Percentiles rank a stretch among this genome's conserved stretches.
These are phyloP conservation scores for Cryphonectria radicalis DNA, from an alignment of 2,329 filamentous ascomycete species.

Conservation along the genomic window DNA sequence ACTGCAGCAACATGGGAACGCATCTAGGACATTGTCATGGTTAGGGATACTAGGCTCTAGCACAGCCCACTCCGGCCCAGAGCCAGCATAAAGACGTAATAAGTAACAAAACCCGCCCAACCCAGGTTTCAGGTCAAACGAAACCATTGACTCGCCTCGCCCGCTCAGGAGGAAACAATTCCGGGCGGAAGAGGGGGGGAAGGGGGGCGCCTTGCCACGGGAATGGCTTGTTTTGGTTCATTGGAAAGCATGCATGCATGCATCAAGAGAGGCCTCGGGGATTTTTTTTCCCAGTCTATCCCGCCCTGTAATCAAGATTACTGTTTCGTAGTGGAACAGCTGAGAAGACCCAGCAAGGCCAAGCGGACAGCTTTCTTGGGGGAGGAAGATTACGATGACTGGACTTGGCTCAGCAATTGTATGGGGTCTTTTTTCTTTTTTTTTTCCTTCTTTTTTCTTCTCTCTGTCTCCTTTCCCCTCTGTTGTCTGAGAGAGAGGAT, in stretches of 20 bases:
- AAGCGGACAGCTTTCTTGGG: neutral
- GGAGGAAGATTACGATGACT: neutral
- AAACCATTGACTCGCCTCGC: neutral
- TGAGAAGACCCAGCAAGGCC: neutral
- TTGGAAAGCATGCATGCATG: neutral
- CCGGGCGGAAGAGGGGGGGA: neutral
- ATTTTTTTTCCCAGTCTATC: neutral
- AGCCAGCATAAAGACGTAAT: neutral
- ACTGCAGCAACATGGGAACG: neutral
- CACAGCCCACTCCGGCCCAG: neutral
- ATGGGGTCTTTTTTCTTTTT: neutral
- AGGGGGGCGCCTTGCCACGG: neutral
- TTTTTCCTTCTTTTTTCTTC: no score
- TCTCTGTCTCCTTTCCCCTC: no score
- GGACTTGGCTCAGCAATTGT: neutral
- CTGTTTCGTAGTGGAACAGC: neutral
- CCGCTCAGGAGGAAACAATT: neutral
- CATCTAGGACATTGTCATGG: neutral
- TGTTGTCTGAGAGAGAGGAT: no score
- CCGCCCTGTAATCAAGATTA: neutral
- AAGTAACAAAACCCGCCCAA: neutral
- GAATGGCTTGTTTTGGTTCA: slow-evolving; percentile 1
- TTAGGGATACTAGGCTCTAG: neutral
- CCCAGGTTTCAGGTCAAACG: neutral
- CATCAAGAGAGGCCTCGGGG: neutral